Evolutionary conservation across 768 basidiomycete species (phyloP).

Genomic region (Fomitopsis pulvina): DNA sequence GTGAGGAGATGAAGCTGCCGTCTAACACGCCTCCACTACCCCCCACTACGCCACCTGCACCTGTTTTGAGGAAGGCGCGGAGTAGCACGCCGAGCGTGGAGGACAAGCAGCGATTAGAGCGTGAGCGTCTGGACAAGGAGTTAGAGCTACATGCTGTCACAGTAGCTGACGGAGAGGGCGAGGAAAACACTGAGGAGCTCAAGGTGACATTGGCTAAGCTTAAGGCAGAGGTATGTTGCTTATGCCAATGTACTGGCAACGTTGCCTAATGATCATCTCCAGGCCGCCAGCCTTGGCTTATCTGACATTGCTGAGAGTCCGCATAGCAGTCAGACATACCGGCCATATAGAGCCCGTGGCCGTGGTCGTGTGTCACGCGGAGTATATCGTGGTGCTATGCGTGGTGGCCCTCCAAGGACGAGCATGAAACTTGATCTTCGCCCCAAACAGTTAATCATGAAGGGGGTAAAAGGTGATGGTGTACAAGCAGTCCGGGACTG

Average conservation of each 20-base stretch:
- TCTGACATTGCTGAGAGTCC: constrained; percentile 37
- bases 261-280: neutral
- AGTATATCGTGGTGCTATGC: constrained; percentile 47
- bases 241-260: constrained; percentile 2
- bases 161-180: constrained; percentile 34
- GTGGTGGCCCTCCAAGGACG: constrained; percentile 59
- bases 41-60: constrained; percentile 21
- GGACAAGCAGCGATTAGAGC: constrained; percentile 50
- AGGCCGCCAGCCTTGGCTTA: constrained; percentile 76
- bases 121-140: constrained; percentile 74
- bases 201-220: constrained; percentile 71
- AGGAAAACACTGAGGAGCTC: constrained; percentile 59
- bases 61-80: constrained; percentile 12
- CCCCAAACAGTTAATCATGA: constrained; percentile 72
- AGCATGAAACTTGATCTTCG: constrained; percentile 91
- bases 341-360: constrained; percentile 58
- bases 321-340: constrained; percentile 25
- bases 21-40: constrained; percentile 22
- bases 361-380: constrained; percentile 58
- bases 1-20: constrained; percentile 65
- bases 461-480: constrained; percentile 52
- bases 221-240: constrained; percentile 58
- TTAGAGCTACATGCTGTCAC: constrained; percentile 55
- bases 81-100: constrained; percentile 23
- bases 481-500: constrained; percentile 67